phyloP scores from a whole-genome alignment of 305 asterid genomes.

The Rubia tinctorum region DNA sequence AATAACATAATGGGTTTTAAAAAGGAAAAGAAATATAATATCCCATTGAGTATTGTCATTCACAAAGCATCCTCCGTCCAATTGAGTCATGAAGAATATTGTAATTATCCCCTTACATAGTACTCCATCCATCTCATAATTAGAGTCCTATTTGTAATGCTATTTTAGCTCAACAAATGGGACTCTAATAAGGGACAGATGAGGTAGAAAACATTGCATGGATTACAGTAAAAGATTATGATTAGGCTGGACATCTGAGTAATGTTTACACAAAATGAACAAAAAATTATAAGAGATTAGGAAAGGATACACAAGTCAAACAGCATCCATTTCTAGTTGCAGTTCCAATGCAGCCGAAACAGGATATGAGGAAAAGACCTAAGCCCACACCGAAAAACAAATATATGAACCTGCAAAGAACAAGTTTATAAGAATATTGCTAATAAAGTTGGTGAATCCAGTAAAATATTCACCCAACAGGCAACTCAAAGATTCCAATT shows the following conservation, averaged over 20 bases:
- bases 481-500: not conserved
- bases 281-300: not conserved
- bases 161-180: not conserved
- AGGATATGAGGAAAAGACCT: slow-evolving; percentile 65
- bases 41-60: not conserved
- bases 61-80: not conserved
- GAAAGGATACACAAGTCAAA: slow-evolving; percentile 87
- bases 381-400: slow-evolving; percentile 76
- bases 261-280: not conserved
- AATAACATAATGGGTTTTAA: not conserved
- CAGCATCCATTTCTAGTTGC: slow-evolving; percentile 83
- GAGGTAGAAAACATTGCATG: not conserved
- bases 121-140: not conserved
- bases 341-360: slow-evolving; percentile 92
- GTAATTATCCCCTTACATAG: not conserved
- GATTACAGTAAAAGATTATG: not conserved
- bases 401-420: slow-evolving; percentile 87
- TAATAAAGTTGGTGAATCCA: not conserved
- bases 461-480: not conserved
- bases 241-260: not conserved
- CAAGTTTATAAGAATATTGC: slow-evolving; percentile 11
- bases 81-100: not conserved
- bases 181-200: not conserved
- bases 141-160: too few relatives aligned
- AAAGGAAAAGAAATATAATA: not conserved